Evolutionary conservation across 306 rosid genomes (phyloP).

Genomic region (Adenanthera pavonina): DNA sequence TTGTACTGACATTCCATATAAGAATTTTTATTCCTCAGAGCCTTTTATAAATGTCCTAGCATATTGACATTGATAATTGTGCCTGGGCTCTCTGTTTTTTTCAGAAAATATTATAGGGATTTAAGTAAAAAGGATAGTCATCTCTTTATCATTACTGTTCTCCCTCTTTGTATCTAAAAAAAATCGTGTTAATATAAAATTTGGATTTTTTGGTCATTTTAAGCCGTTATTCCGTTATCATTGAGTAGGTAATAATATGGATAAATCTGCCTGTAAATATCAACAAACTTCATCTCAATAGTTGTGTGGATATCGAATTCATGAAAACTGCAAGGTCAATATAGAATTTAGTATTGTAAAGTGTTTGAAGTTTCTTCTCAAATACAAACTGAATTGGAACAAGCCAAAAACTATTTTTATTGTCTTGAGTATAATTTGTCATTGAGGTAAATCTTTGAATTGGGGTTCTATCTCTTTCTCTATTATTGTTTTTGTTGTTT

Average conservation of each 20-base stretch:
- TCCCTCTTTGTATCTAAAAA: neutral
- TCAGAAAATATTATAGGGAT: neutral
- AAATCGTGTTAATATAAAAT: neutral
- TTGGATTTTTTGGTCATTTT: neutral
- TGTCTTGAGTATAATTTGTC: conserved; percentile 20
- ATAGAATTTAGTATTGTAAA: neutral
- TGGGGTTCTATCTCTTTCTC: conserved; percentile 1
- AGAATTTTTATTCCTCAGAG: conserved; percentile 2
- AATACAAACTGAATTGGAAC: conserved; percentile 12
- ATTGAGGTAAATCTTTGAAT: conserved; percentile 25
- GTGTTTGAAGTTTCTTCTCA: conserved; percentile 28
- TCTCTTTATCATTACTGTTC: neutral
- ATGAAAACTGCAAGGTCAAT: conserved; percentile 2
- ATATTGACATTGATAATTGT: neutral
- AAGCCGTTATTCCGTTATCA: neutral
- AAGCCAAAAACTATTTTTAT: neutral
- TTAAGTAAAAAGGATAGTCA: neutral
- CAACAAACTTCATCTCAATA: neutral
- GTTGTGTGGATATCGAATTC: neutral
- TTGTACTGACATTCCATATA: neutral
- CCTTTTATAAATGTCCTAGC: neutral
- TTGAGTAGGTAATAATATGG: neutral
- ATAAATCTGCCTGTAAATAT: neutral
- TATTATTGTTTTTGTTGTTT: neutral
- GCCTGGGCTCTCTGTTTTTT: neutral